Percentiles rank a stretch among this genome's conserved stretches.
These are phyloP conservation scores for Colletotrichum lupini DNA, from an alignment of 2,329 filamentous ascomycete species.

Conservation along the genomic window DNA sequence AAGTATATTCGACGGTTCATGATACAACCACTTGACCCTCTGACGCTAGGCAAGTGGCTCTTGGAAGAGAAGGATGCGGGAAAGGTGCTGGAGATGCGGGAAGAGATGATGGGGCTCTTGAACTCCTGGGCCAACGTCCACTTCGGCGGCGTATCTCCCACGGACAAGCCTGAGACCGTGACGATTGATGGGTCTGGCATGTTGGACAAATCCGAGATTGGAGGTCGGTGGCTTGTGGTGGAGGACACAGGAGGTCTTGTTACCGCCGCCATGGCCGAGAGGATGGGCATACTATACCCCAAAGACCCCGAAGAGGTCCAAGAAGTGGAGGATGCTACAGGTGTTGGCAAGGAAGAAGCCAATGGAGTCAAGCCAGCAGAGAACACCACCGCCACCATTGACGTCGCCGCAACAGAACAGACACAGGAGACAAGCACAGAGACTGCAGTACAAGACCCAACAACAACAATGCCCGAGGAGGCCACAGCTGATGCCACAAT, in stretches of 20 bases:
- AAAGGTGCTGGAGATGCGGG: constrained; percentile 49
- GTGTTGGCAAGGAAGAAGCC: constrained; percentile 25
- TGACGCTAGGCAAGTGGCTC: constrained; percentile 79
- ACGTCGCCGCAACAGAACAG: not conserved
- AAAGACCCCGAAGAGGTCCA: constrained; percentile 43
- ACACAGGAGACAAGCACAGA: not conserved
- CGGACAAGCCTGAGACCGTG: constrained; percentile 37
- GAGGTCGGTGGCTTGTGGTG: constrained; percentile 79
- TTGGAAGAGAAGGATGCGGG: constrained; percentile 61
- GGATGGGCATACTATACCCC: constrained; percentile 82
- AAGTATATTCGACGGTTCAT: constrained; percentile 94
- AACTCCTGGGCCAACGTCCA: constrained; percentile 93
- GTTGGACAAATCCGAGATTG: constrained; percentile 67
- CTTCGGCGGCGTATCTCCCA: constrained; percentile 62
- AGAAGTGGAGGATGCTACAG: constrained; percentile 42
- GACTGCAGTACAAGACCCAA: not conserved
- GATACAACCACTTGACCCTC: constrained; percentile 84
- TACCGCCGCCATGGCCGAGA: constrained; percentile 85
- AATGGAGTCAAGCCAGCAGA: constrained; percentile 20
- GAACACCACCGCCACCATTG: not conserved
- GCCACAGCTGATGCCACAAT: constrained; percentile 5
- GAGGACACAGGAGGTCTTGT: constrained; percentile 89
- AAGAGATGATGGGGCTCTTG: constrained; percentile 67
- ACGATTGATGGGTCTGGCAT: constrained; percentile 68
- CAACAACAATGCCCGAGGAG: constrained; percentile 1